Evolutionary conservation across 306 rosid genomes (phyloP).

Genomic region (Canavalia gladiata): DNA sequence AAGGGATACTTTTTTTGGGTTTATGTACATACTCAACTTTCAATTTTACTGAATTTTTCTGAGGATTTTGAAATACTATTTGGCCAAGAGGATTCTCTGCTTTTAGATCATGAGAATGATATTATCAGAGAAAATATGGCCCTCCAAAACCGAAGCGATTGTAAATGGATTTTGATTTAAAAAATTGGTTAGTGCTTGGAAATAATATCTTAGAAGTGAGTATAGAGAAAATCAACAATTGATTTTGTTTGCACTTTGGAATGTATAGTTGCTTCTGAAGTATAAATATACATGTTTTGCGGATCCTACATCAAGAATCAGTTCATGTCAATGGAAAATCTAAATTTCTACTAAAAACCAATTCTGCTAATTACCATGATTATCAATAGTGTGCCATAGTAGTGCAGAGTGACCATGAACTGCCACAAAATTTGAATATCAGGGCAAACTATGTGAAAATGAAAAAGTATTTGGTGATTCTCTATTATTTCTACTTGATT

Average conservation of each 20-base stretch:
- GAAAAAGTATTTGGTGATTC: not conserved
- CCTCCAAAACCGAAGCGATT: not conserved
- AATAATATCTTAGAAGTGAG: not conserved
- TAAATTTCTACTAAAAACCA: not conserved
- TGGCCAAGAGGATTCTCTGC: constrained; percentile 12
- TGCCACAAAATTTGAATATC: no score
- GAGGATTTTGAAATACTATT: not conserved
- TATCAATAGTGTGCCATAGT: no score
- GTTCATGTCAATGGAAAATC: not conserved
- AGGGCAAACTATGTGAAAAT: not conserved
- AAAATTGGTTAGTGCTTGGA: not conserved
- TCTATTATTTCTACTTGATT: constrained; percentile 5
- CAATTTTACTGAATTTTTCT: not conserved
- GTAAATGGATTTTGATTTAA: not conserved
- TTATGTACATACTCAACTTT: not conserved
- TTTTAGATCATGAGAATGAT: not conserved
- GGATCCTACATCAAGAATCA: not conserved
- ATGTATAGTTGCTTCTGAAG: not conserved
- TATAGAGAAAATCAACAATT: not conserved
- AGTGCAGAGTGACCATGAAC: no score
- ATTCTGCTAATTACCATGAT: not conserved
- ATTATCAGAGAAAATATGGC: not conserved
- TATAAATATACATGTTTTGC: not conserved
- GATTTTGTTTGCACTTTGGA: not conserved
- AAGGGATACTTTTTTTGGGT: constrained; percentile 9